Conservation (phyloP, 2,329 filamentous ascomycete genomes). For the Fusarium sp. region DNA sequence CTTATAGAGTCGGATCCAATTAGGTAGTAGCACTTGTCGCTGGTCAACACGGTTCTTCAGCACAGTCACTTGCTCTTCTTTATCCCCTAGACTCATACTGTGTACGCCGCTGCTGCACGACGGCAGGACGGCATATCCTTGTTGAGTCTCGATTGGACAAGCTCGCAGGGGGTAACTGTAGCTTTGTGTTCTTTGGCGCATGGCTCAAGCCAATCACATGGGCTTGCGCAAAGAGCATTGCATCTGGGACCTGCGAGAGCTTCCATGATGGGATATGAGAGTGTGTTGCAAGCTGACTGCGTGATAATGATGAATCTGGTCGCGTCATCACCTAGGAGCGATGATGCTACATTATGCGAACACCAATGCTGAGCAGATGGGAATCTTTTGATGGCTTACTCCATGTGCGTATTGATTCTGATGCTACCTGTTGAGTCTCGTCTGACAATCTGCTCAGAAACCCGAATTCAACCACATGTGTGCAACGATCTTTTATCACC, state of each 20-base stretch:
- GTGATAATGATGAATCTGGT: slow-evolving; percentile 35
- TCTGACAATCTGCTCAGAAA: slow-evolving; percentile 6
- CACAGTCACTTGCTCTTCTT: slow-evolving; percentile 1
- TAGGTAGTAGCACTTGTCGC: neutral
- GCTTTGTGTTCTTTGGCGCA: slow-evolving; percentile 18
- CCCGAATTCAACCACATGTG: neutral
- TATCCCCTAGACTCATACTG: slow-evolving; percentile 15
- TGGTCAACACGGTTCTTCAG: neutral
- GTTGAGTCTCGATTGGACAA: slow-evolving; percentile 30
- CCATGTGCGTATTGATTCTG: neutral
- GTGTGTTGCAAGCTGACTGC: slow-evolving; percentile 34
- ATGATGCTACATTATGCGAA: slow-evolving; percentile 5
- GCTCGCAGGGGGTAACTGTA: slow-evolving; percentile 9
- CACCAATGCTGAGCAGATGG: neutral
- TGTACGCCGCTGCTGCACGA: slow-evolving; percentile 11
- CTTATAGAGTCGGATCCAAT: neutral
- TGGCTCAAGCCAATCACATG: slow-evolving; percentile 27
- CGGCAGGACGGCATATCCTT: slow-evolving; percentile 21
- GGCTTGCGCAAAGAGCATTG: slow-evolving; percentile 15
- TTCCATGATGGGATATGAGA: slow-evolving; percentile 39
- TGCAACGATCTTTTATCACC: slow-evolving; percentile 10
- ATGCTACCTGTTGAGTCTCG: neutral
- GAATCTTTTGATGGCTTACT: neutral
- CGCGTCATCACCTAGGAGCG: slow-evolving; percentile 34
- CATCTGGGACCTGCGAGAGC: slow-evolving; percentile 28